Conservation (phyloP, 257 asterid species). For the Orobanche coerulescens region DNA sequence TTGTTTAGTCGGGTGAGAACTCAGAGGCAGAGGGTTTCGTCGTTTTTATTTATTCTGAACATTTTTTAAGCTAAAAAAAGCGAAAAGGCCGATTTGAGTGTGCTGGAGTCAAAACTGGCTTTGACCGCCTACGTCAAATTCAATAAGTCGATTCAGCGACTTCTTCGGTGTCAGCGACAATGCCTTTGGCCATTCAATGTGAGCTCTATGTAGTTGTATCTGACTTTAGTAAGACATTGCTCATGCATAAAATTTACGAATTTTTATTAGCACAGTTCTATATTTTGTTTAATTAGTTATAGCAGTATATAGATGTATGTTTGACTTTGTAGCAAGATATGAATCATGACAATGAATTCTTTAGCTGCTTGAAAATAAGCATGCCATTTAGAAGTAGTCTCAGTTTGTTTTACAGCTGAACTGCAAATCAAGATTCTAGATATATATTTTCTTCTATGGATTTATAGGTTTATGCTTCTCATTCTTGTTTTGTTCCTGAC, state of each 20-base stretch:
- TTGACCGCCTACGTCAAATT: too few species aligned
- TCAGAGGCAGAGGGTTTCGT: too few species aligned
- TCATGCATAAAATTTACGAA: background rate
- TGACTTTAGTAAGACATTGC: background rate
- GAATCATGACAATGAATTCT: background rate
- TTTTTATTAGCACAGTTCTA: background rate
- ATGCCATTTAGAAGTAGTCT: background rate
- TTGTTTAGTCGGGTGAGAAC: too few species aligned
- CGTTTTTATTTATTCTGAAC: too few species aligned
- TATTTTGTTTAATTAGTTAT: background rate
- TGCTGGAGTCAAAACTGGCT: too few species aligned
- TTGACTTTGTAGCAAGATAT: background rate
- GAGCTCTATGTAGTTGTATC: too few species aligned
- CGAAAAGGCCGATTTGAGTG: too few species aligned
- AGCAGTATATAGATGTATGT: background rate
- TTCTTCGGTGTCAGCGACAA: too few species aligned
- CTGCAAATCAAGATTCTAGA: background rate
- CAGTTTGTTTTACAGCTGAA: background rate
- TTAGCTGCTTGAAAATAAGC: conserved; percentile 6
- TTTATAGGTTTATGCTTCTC: background rate
- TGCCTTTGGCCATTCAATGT: too few species aligned
- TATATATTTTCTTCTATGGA: background rate
- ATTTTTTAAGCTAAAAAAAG: too few species aligned
- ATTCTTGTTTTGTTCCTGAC: background rate
- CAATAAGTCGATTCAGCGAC: too few species aligned